A percentile compares a stretch with the other conserved stretches of the same genome.
Evolutionary conservation across 768 basidiomycete species (phyloP).

Genomic region (Amanita pallidorosea): DNA sequence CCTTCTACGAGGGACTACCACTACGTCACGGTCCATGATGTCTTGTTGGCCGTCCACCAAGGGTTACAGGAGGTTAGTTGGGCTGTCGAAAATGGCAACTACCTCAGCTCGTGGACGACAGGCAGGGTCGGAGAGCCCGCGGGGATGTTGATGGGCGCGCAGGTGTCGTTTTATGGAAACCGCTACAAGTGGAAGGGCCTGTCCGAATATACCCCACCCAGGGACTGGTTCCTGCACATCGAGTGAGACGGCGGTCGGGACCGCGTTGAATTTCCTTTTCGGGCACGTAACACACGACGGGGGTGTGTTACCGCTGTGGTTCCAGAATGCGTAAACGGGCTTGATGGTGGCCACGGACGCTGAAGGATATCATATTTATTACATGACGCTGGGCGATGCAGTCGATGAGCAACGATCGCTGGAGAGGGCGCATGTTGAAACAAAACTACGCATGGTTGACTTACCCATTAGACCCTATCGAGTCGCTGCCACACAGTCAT

Average conservation of each 20-base stretch:
- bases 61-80: not conserved
- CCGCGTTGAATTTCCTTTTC: not conserved
- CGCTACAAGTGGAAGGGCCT: conserved; percentile 1
- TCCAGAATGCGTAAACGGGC: not conserved
- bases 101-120: not conserved
- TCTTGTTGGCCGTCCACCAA: not conserved
- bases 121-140: not conserved
- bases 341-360: not conserved
- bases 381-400: not conserved
- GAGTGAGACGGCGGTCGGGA: not conserved
- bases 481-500: not conserved
- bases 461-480: not conserved
- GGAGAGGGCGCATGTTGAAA: not conserved
- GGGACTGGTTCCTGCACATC: conserved; percentile 2
- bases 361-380: not conserved
- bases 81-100: no score
- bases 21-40: not conserved
- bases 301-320: not conserved
- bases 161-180: not conserved
- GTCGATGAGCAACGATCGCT: conserved; percentile 1
- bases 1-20: not conserved
- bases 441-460: not conserved
- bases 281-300: not conserved
- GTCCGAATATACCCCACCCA: not conserved
- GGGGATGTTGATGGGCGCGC: not conserved